Evolutionary conservation across 2,329 filamentous ascomycete genomes (phyloP), one percentile per base, ranked within the genome.

Genomic region (Aspergillus sp.): DNA sequence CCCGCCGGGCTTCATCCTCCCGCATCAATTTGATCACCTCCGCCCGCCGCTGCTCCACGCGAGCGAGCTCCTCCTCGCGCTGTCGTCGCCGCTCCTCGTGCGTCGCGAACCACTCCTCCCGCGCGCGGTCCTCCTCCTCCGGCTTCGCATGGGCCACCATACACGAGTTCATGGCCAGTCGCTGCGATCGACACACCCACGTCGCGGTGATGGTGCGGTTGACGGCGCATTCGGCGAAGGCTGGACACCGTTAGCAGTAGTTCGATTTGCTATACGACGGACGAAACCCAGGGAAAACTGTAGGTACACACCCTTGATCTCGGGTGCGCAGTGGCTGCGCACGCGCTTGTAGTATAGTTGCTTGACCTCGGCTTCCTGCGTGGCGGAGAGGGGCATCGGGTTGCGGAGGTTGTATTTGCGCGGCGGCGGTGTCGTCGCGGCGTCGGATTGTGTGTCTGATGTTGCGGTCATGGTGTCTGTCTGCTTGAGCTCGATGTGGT

Each of bases 51-150:
- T 67, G 66, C 60, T 76, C 72, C 3, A 71, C 71, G 47, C 55
- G 62, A 17, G 58, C 60, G 38, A 81, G 79, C 64, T 86, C 85
- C 57, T 81, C 79, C 71, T 91, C 86, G 34, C 85, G 77, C 71
- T 88, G 84, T 52, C 76, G 77, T 63, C 85, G 82, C 51, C 92
- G 81, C 75, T 91, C 84, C 62, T 89, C 79, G 47, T 89, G 82
- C 58, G 83, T 81, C 47, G 85, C 84, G 71, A 97, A 97, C 94
- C 94, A 99, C 70, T 97, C 91, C 72, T 91, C 89, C 48, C 94
- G 81, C 58, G 94, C 94, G 20, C 85, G 86, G 75, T 99, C 94
- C 72, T 95, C 83, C 70, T 95, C 90, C 50, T 82, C 85, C 58
- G 86, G 88, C 58, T 89, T 95, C 50, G 93, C 92, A 76, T 95